Conservation (phyloP, 768 basidiomycete genomes). For the Boletus reticulatus region DNA sequence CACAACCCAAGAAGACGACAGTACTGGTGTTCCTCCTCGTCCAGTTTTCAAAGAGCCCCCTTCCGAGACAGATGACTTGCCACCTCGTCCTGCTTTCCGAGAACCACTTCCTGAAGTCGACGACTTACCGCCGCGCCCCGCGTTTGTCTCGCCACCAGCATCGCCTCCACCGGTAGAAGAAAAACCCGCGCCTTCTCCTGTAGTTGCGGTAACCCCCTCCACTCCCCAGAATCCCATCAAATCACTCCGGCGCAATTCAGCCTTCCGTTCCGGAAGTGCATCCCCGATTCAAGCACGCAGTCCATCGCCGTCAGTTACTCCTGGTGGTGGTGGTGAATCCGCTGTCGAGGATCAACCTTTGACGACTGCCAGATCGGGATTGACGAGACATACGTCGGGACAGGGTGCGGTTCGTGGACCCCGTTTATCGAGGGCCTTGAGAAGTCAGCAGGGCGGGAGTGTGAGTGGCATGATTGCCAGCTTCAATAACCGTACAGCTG, state of each 20-base stretch:
- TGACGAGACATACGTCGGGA: constrained; percentile 49
- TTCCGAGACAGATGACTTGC: constrained; percentile 34
- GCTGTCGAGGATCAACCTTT: constrained; percentile 35
- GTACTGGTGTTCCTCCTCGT: constrained; percentile 21
- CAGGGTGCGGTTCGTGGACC: constrained; percentile 46
- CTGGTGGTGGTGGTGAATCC: constrained; percentile 25
- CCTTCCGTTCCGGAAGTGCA: constrained; percentile 34
- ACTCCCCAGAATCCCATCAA: constrained; percentile 55
- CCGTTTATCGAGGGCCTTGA: constrained; percentile 46
- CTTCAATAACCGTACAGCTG: constrained; percentile 48
- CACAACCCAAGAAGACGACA: constrained; percentile 12
- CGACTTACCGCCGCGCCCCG: constrained; percentile 26
- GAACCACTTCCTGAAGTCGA: constrained; percentile 63
- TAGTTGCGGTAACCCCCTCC: constrained; percentile 41
- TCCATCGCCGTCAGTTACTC: constrained; percentile 38
- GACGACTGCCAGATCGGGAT: constrained; percentile 29
- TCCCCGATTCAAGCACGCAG: constrained; percentile 39
- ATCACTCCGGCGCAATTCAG: constrained; percentile 34
- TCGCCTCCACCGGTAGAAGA: constrained; percentile 27
- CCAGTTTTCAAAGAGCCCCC: constrained; percentile 65
- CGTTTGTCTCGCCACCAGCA: constrained; percentile 19
- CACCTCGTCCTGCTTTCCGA: constrained; percentile 51
- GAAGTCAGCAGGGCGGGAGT: constrained; percentile 39
- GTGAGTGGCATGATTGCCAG: constrained; percentile 58
- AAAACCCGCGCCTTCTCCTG: constrained; percentile 25